Conservation (phyloP, 805 yeast genomes). For the Barnettozyma sucrosica region DNA sequence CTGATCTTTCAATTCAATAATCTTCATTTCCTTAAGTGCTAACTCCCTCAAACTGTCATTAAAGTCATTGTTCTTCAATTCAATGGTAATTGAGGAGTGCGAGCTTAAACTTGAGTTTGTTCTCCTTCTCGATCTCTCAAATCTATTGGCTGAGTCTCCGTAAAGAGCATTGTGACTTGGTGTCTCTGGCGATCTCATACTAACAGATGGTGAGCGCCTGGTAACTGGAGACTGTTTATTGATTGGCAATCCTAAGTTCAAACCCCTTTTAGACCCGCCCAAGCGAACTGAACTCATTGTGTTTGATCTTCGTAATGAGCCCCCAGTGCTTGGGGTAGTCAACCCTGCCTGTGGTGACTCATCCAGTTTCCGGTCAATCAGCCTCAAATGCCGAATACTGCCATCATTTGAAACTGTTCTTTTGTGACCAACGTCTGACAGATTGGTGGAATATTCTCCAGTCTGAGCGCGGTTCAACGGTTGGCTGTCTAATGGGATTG, state of each 20-base stretch:
- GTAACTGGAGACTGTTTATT: slow-evolving; percentile 5
- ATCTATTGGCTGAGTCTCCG: neutral
- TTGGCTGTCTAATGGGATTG: slow-evolving; percentile 20
- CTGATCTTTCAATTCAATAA: slow-evolving; percentile 54
- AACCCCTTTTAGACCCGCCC: slow-evolving; percentile 16
- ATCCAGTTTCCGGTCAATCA: slow-evolving; percentile 2
- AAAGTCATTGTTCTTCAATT: slow-evolving; percentile 30
- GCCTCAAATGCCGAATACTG: slow-evolving; percentile 1
- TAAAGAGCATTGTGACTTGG: slow-evolving; percentile 6
- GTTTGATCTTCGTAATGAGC: slow-evolving; percentile 18
- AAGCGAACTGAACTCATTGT: slow-evolving; percentile 21
- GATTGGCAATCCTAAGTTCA: slow-evolving; percentile 20
- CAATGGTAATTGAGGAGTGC: slow-evolving; percentile 9
- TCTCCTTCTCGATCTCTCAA: slow-evolving; percentile 17
- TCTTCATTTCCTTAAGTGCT: slow-evolving; percentile 64
- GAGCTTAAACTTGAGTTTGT: slow-evolving; percentile 17
- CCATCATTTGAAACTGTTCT: slow-evolving; percentile 2
- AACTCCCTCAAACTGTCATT: slow-evolving; percentile 52
- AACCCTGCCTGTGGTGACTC: neutral
- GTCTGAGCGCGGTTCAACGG: slow-evolving; percentile 12
- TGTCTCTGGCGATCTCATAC: slow-evolving; percentile 12
- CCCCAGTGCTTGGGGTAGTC: slow-evolving; percentile 1
- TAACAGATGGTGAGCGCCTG: neutral
- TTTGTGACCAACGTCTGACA: neutral
- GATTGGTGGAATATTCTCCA: neutral